phyloP scores from a whole-genome alignment of 495 filamentous ascomycete genomes.

The Aspergillus cavernicola region DNA sequence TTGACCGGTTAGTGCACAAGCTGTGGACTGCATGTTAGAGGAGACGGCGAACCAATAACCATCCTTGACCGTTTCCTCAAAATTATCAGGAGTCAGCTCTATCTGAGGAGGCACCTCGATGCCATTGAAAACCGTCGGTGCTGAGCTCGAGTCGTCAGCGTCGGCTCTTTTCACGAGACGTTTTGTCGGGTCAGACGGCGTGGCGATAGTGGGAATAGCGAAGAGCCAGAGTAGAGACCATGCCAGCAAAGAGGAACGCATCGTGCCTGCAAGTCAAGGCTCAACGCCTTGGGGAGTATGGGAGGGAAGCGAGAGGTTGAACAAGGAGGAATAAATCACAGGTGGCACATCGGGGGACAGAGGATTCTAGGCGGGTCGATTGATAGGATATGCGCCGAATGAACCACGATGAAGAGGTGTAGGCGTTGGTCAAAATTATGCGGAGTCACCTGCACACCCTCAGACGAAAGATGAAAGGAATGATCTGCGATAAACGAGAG shows the following conservation, averaged over 20 bases:
- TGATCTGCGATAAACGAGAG: slow-evolving; percentile 11
- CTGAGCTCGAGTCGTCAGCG: slow-evolving; percentile 11
- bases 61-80: slow-evolving; percentile 55
- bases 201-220: slow-evolving; percentile 35
- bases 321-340: slow-evolving; percentile 23
- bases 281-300: slow-evolving; percentile 7
- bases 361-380: slow-evolving; percentile 9
- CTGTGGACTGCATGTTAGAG: background rate
- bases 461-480: slow-evolving; percentile 11
- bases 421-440: background rate
- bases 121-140: slow-evolving; percentile 71
- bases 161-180: slow-evolving; percentile 29
- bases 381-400: slow-evolving; percentile 3
- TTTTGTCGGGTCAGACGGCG: slow-evolving; percentile 23
- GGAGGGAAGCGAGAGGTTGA: slow-evolving; percentile 17
- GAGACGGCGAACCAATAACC: slow-evolving; percentile 55
- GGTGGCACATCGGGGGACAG: slow-evolving; percentile 35
- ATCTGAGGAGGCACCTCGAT: slow-evolving; percentile 71
- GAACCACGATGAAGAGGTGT: background rate
- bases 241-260: slow-evolving; percentile 39
- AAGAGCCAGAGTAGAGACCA: slow-evolving; percentile 43
- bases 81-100: slow-evolving; percentile 53
- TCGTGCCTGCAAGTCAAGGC: slow-evolving; percentile 26
- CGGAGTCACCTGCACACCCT: slow-evolving; percentile 12
- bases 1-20: slow-evolving; percentile 16